phyloP scores from a whole-genome alignment of 164 flowering plant genomes.

The Liquidambar formosana region DNA sequence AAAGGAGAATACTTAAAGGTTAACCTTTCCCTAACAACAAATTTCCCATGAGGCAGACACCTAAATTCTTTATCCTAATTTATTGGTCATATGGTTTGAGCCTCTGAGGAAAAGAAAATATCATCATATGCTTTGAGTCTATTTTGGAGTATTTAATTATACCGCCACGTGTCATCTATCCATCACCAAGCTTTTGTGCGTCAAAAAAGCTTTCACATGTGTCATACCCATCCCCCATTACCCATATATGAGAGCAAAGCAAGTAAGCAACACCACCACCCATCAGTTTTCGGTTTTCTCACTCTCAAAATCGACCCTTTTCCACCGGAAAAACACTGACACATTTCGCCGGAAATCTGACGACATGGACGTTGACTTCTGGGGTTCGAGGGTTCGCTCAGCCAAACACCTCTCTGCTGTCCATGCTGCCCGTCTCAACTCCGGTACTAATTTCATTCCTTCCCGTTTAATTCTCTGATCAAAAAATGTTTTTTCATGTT shows the following conservation, averaged over 20 bases:
- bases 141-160: not conserved
- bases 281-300: not conserved
- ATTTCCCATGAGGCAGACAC: too few species aligned
- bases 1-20: too few species aligned
- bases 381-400: slow-evolving; percentile 51
- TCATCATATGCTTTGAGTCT: too few species aligned
- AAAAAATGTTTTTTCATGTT: not conserved
- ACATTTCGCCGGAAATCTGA: slow-evolving; percentile 1
- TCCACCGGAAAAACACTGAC: slow-evolving; percentile 12
- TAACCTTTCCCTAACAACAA: too few species aligned
- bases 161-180: slow-evolving; percentile 26
- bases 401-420: slow-evolving; percentile 40
- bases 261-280: not conserved
- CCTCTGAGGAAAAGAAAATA: too few species aligned
- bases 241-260: too few species aligned
- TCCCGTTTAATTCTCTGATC: not conserved
- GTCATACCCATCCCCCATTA: slow-evolving; percentile 17
- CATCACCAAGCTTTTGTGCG: slow-evolving; percentile 22
- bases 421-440: slow-evolving; percentile 41
- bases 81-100: too few species aligned
- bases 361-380: slow-evolving; percentile 58
- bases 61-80: too few species aligned
- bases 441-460: slow-evolving; percentile 29
- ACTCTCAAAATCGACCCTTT: not conserved
- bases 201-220: slow-evolving; percentile 18